Conservation (phyloP, 2,329 filamentous ascomycete species). For the Penicillium sp. region DNA sequence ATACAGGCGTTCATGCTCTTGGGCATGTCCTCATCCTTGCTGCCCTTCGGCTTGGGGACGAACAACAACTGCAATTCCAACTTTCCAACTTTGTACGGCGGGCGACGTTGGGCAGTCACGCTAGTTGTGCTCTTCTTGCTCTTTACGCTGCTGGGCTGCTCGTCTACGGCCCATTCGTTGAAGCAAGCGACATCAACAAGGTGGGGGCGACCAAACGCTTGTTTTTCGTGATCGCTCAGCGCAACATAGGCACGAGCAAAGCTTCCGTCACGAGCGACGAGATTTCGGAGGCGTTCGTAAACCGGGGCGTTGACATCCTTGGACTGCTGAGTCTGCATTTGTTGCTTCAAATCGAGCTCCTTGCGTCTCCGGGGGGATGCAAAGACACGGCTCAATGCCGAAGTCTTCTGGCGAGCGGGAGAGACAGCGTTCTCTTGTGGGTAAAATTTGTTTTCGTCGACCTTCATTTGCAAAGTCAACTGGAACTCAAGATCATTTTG, state of each 20-base stretch:
- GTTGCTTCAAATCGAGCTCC: conserved; percentile 79
- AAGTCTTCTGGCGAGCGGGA: conserved; percentile 71
- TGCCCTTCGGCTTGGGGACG: conserved; percentile 83
- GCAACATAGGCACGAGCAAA: conserved; percentile 93
- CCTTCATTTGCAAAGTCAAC: conserved; percentile 90
- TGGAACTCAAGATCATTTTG: conserved; percentile 98
- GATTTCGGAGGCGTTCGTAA: conserved; percentile 80
- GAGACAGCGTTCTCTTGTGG: conserved; percentile 44
- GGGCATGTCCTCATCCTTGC: conserved; percentile 91
- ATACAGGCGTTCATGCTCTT: conserved; percentile 99
- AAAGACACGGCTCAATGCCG: conserved; percentile 86
- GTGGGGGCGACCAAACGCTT: conserved; percentile 83
- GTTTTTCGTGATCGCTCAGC: conserved; percentile 83
- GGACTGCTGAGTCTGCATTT: conserved; percentile 74
- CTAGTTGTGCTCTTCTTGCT: conserved; percentile 73
- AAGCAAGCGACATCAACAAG: conserved; percentile 89
- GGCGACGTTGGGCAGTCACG: conserved; percentile 59
- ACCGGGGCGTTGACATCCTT: conserved; percentile 53
- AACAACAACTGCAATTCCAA: conserved; percentile 91
- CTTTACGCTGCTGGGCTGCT: conserved; percentile 79
- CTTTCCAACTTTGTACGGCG: conserved; percentile 96
- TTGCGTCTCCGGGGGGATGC: conserved; percentile 95
- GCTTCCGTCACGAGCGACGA: conserved; percentile 86
- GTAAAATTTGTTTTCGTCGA: conserved; percentile 70
- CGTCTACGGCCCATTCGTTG: conserved; percentile 97